phyloP scores from a whole-genome alignment of 139 green algal genomes.

The Microglena sp. region DNA sequence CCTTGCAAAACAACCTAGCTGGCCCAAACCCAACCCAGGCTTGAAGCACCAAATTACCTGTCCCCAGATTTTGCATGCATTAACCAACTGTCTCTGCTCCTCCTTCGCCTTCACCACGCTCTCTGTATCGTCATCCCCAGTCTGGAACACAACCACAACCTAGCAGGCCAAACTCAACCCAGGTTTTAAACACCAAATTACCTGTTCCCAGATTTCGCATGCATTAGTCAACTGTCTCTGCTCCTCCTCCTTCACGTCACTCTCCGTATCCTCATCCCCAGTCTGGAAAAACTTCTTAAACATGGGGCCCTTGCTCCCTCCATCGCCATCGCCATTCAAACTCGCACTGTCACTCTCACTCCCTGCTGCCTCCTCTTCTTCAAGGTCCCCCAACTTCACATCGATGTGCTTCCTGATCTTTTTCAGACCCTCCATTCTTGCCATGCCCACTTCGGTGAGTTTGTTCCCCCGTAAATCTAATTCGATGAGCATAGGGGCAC shows the following conservation, averaged over 20 bases:
- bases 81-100: not conserved
- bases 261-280: constrained; percentile 26
- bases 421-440: constrained; percentile 28
- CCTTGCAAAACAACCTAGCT: too few relatives aligned
- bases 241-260: not conserved
- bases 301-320: constrained; percentile 14
- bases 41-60: not conserved
- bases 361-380: constrained; percentile 3
- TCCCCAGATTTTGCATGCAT: not conserved
- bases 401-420: constrained; percentile 34
- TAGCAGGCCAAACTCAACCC: not conserved
- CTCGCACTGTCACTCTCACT: not conserved
- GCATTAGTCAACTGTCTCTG: constrained; percentile 18
- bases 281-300: constrained; percentile 49
- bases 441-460: constrained; percentile 13
- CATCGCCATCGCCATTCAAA: constrained; percentile 7
- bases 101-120: not conserved
- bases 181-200: constrained; percentile 7
- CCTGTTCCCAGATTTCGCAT: constrained; percentile 23
- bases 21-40: not conserved
- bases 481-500: constrained; percentile 42
- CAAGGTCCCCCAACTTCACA: constrained; percentile 19
- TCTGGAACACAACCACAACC: not conserved
- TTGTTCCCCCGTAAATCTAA: constrained; percentile 49
- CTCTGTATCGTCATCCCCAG: not conserved